Conservation (phyloP, 2,329 filamentous ascomycete genomes). For the Fusarium sp. region DNA sequence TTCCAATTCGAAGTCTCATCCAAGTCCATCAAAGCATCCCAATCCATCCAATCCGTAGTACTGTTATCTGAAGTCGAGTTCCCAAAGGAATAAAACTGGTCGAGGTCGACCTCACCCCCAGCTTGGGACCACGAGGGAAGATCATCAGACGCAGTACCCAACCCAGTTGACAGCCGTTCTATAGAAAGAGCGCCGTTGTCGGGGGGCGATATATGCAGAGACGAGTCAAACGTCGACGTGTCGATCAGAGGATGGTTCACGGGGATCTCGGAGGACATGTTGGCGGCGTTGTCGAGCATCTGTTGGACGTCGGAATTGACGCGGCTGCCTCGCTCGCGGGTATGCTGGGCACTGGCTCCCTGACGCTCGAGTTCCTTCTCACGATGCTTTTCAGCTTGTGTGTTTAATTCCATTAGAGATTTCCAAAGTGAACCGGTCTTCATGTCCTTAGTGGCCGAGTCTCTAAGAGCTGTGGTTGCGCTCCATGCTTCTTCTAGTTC, state of each 20-base stretch:
- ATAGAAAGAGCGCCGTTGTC: background rate
- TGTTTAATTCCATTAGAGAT: conserved; percentile 26
- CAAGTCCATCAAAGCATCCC: conserved; percentile 37
- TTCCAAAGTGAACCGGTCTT: conserved; percentile 34
- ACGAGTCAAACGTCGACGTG: conserved; percentile 18
- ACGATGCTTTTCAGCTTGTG: conserved; percentile 23
- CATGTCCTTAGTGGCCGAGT: conserved; percentile 7
- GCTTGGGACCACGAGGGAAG: conserved; percentile 21
- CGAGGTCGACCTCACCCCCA: background rate
- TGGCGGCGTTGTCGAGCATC: conserved; percentile 5
- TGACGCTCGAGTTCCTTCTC: conserved; percentile 17
- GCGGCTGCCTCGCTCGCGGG: background rate
- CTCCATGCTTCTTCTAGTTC: conserved; percentile 44
- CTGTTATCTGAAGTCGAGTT: background rate
- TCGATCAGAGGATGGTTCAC: conserved; percentile 22
- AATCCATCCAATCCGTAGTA: conserved; percentile 22
- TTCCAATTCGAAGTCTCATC: conserved; percentile 37
- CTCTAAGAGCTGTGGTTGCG: conserved; percentile 17
- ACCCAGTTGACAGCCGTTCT: conserved; percentile 14
- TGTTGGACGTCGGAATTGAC: conserved; percentile 14
- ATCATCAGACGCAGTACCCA: conserved; percentile 17
- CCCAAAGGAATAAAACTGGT: background rate
- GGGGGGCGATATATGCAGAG: conserved; percentile 7
- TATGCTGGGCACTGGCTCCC: conserved; percentile 8
- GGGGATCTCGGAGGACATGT: conserved; percentile 6